phyloP scores from a whole-genome alignment of 1,284 basidiomycete species.

The Mycosarcoma mackinlayi region DNA sequence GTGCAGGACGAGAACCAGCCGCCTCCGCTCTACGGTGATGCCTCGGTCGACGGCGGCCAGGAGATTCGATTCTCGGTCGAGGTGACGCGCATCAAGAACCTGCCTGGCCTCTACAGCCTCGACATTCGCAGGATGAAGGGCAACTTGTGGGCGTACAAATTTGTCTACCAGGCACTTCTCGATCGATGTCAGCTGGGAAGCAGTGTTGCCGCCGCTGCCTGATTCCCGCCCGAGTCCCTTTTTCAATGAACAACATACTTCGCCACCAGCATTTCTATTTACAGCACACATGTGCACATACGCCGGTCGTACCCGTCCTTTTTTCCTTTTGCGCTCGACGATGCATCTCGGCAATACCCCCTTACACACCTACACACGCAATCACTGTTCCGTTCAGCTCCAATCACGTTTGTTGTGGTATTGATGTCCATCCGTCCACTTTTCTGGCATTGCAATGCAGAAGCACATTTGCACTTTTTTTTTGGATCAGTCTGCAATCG shows the following conservation, averaged over 20 bases:
- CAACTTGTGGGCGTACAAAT: constrained; percentile 66
- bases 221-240: not conserved
- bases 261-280: constrained; percentile 2
- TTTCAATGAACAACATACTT: not conserved
- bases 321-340: not conserved
- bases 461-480: too few relatives aligned
- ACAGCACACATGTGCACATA: not conserved
- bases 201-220: constrained; percentile 4
- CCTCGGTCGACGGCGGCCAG: constrained; percentile 62
- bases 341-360: constrained; percentile 1
- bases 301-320: not conserved
- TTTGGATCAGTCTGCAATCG: too few relatives aligned
- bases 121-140: constrained; percentile 67
- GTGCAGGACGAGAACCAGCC: constrained; percentile 47
- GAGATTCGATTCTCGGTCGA: constrained; percentile 67
- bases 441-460: too few relatives aligned
- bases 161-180: constrained; percentile 63
- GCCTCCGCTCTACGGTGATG: constrained; percentile 62
- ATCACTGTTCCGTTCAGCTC: too few relatives aligned
- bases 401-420: too few relatives aligned
- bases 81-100: constrained; percentile 63
- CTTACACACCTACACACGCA: not conserved
- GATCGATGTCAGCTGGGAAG: constrained; percentile 49
- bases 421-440: too few relatives aligned
- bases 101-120: constrained; percentile 64